These are phyloP conservation scores for Didymellaceae sp. DNA, from an alignment of 2,329 filamentous ascomycete genomes.

Conservation along the genomic window DNA sequence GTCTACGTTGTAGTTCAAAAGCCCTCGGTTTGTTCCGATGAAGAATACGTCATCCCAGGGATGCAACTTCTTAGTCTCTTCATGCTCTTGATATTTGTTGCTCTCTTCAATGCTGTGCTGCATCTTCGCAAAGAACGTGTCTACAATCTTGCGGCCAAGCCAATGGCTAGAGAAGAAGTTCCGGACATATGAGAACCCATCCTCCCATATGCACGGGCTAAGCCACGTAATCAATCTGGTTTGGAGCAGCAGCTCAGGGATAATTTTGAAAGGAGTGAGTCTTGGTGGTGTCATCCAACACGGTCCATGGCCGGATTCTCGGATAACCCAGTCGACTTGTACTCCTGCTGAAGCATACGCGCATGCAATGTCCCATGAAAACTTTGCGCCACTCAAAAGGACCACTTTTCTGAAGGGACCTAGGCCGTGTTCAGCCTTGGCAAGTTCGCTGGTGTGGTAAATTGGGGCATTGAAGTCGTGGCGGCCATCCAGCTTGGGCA, in stretches of 20 bases:
- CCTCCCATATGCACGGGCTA: slow-evolving; percentile 74
- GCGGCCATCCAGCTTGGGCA: slow-evolving; percentile 59
- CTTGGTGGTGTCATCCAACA: slow-evolving; percentile 65
- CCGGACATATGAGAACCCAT: slow-evolving; percentile 64
- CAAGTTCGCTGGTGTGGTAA: slow-evolving; percentile 65
- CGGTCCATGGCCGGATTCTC: slow-evolving; percentile 63
- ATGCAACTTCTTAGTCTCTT: slow-evolving; percentile 50
- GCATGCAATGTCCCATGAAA: slow-evolving; percentile 68
- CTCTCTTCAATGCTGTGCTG: slow-evolving; percentile 57
- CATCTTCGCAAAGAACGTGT: slow-evolving; percentile 63
- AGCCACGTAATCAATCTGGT: slow-evolving; percentile 75
- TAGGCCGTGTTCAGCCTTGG: slow-evolving; percentile 48
- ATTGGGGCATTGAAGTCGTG: slow-evolving; percentile 61
- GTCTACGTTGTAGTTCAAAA: slow-evolving; percentile 65
- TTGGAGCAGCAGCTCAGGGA: slow-evolving; percentile 69
- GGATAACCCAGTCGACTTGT: slow-evolving; percentile 64
- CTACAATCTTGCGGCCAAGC: slow-evolving; percentile 62
- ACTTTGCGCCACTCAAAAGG: slow-evolving; percentile 69
- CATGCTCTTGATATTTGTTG: slow-evolving; percentile 54
- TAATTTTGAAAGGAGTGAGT: slow-evolving; percentile 70
- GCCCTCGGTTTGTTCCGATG: slow-evolving; percentile 62
- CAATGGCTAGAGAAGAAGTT: slow-evolving; percentile 63
- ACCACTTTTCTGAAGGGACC: slow-evolving; percentile 48
- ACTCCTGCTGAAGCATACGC: slow-evolving; percentile 59
- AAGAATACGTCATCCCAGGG: slow-evolving; percentile 56